These are phyloP conservation scores for Thermothielavioides terrestris DNA, from an alignment of 495 filamentous ascomycete species.

Conservation along the genomic window DNA sequence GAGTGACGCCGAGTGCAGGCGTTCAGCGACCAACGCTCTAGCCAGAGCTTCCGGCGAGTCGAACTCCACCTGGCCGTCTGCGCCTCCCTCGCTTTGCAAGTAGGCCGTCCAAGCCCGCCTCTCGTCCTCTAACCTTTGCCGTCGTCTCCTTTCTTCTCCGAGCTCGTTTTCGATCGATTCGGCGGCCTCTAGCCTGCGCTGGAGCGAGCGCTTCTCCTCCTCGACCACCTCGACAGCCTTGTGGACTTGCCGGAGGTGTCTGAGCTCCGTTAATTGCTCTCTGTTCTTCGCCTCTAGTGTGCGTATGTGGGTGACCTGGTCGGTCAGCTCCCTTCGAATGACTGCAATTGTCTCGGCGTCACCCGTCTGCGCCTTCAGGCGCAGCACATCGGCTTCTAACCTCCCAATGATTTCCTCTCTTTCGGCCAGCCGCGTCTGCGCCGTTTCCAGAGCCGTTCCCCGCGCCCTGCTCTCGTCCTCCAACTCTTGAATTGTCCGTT, in stretches of 20 bases:
- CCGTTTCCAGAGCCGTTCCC: constrained; percentile 50
- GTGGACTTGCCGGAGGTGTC: constrained; percentile 65
- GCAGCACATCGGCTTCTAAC: constrained; percentile 73
- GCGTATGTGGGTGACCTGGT: constrained; percentile 84
- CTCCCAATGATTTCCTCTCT: constrained; percentile 60
- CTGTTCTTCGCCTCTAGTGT: constrained; percentile 71
- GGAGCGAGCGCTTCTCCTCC: constrained; percentile 82
- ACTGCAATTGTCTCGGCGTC: constrained; percentile 75
- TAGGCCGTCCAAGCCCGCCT: constrained; percentile 77
- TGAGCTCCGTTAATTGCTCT: constrained; percentile 72
- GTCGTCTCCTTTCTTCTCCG: constrained; percentile 67
- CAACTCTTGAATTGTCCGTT: constrained; percentile 60
- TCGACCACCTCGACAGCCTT: constrained; percentile 89
- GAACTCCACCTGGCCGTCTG: constrained; percentile 56
- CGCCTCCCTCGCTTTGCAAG: constrained; percentile 56
- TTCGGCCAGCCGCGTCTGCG: constrained; percentile 57
- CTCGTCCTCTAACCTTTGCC: constrained; percentile 84
- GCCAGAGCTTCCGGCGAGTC: constrained; percentile 85
- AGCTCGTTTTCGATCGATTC: constrained; percentile 66
- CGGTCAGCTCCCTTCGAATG: constrained; percentile 73
- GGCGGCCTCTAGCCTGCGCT: constrained; percentile 67
- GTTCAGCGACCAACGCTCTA: constrained; percentile 69
- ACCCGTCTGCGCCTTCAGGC: constrained; percentile 71
- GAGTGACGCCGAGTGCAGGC: constrained; percentile 66
- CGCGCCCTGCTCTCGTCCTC: constrained; percentile 61